Conservation (phyloP, 805 yeast species). For the Candida qinlingensis region DNA sequence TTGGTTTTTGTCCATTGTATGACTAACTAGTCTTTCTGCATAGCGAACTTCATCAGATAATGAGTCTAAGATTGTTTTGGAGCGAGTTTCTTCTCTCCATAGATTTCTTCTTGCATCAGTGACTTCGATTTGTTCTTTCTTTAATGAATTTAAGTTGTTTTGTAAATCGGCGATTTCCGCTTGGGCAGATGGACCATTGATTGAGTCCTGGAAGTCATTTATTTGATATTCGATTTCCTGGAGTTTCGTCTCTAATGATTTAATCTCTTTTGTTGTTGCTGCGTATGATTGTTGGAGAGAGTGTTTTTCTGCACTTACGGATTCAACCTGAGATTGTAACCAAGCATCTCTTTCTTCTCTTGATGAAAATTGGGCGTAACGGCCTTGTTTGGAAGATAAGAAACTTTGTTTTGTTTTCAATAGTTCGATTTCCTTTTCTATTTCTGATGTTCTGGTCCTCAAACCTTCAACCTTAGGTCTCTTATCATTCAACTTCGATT, state of each 20-base stretch:
- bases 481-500: conserved; percentile 30
- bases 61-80: conserved; percentile 50
- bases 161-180: conserved; percentile 30
- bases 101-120: conserved; percentile 64
- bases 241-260: conserved; percentile 16
- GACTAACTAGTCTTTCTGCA: conserved; percentile 57
- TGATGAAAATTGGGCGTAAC: conserved; percentile 52
- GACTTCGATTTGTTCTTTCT: conserved; percentile 36
- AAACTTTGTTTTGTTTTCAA: conserved; percentile 49
- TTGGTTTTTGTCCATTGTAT: conserved; percentile 70
- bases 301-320: conserved; percentile 27
- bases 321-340: conserved; percentile 49
- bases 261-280: conserved; percentile 16
- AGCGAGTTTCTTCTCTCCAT: conserved; percentile 76
- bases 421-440: conserved; percentile 36
- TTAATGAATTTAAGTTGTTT: conserved; percentile 28
- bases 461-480: conserved; percentile 39
- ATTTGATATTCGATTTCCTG: conserved; percentile 26
- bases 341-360: conserved; percentile 61
- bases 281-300: conserved; percentile 10
- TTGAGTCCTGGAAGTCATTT: conserved; percentile 29
- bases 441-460: conserved; percentile 33
- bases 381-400: conserved; percentile 66
- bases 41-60: conserved; percentile 47
- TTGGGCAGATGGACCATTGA: conserved; percentile 31